Evolutionary conservation across 495 filamentous ascomycete genomes (phyloP).

Genomic region (Glonium stellatum): DNA sequence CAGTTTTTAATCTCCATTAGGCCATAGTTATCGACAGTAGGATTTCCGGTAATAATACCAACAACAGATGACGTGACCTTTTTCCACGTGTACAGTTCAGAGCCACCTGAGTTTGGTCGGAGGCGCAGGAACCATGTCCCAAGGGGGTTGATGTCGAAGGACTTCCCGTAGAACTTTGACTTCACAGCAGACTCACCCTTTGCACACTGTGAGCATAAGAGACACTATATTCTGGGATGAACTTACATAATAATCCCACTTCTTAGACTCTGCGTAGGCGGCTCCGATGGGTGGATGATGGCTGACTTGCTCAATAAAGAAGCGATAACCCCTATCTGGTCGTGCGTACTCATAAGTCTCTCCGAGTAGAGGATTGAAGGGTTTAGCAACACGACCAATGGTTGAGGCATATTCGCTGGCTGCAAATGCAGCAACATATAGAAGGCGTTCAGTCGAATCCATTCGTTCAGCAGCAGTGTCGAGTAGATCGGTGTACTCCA

Average conservation of each 20-base stretch:
- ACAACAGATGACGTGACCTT: conserved; percentile 97
- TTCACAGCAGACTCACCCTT: conserved; percentile 90
- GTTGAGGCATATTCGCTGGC: conserved; percentile 95
- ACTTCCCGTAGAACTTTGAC: conserved; percentile 95
- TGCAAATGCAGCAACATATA: conserved; percentile 95
- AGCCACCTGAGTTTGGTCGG: conserved; percentile 67
- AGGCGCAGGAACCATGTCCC: conserved; percentile 95
- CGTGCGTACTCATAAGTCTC: conserved; percentile 96
- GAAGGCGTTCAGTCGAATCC: conserved; percentile 83
- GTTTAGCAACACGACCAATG: conserved; percentile 92
- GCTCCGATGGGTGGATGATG: conserved; percentile 96
- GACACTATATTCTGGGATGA: background rate
- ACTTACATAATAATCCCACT: conserved; percentile 87
- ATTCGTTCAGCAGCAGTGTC: conserved; percentile 79
- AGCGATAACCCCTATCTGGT: conserved; percentile 94
- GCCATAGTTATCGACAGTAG: conserved; percentile 97
- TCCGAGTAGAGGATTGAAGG: conserved; percentile 92
- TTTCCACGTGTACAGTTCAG: conserved; percentile 97
- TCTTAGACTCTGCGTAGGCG: conserved; percentile 83
- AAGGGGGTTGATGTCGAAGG: conserved; percentile 92
- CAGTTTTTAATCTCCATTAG: conserved; percentile 96
- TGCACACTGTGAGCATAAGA: conserved; percentile 12
- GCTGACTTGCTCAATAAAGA: conserved; percentile 97
- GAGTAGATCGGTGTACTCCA: conserved; percentile 93
- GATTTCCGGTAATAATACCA: conserved; percentile 94